Conservation (phyloP, 1,139 yeast species). For the Kazachstania sp. region DNA sequence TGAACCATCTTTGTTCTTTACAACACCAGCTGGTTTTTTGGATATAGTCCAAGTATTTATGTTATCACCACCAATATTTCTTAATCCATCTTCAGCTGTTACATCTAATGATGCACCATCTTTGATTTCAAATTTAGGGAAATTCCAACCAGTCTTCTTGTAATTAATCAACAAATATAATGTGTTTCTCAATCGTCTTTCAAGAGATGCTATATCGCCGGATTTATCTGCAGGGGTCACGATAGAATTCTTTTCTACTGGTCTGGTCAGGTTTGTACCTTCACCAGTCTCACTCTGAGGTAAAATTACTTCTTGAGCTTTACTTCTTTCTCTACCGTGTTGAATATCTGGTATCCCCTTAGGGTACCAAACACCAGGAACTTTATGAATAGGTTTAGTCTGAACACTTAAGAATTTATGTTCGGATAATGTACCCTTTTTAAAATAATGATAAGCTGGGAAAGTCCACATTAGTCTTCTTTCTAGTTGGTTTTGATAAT, state of each 20-base stretch:
- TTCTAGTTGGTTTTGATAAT: constrained; percentile 80
- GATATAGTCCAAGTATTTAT: constrained; percentile 89
- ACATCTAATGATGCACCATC: constrained; percentile 50
- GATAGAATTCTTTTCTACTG: constrained; percentile 64
- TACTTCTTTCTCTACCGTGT: constrained; percentile 81
- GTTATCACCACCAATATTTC: constrained; percentile 60
- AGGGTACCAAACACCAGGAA: constrained; percentile 70
- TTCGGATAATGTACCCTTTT: constrained; percentile 82
- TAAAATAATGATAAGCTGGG: constrained; percentile 87
- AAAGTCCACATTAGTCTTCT: constrained; percentile 95
- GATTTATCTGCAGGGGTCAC: constrained; percentile 64
- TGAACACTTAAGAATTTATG: constrained; percentile 72
- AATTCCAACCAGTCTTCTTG: constrained; percentile 47
- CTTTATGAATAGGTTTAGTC: constrained; percentile 60
- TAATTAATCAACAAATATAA: constrained; percentile 58
- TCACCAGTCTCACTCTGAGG: constrained; percentile 43
- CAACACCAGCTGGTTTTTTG: constrained; percentile 72
- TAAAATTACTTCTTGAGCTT: constrained; percentile 63
- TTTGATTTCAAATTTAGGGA: constrained; percentile 57
- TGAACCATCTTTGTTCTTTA: constrained; percentile 31
- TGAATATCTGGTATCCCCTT: constrained; percentile 79
- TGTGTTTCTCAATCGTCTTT: constrained; percentile 71
- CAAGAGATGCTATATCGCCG: constrained; percentile 59
- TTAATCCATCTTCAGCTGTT: constrained; percentile 69
- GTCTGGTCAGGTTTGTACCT: constrained; percentile 49